Evolutionary conservation across 495 filamentous ascomycete genomes (phyloP), one percentile per base, ranked within the genome.

Genomic region (Aspergillus steynii): DNA sequence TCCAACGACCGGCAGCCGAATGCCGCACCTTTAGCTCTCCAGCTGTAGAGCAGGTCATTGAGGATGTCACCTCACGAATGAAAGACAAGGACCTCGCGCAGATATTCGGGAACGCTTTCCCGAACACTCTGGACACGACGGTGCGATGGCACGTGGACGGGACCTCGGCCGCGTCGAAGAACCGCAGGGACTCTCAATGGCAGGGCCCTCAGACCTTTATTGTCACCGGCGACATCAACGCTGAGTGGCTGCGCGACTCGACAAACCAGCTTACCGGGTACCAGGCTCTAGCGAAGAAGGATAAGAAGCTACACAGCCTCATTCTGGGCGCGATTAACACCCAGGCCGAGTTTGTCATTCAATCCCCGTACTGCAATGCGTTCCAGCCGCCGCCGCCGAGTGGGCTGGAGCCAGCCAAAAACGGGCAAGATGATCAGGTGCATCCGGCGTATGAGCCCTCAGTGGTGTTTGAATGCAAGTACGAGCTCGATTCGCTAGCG

Each of bases 201-300:
- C 82, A 88, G 59, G 93, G 92, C 0, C 74, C 88, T 1, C 94
- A 98, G 71, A 92, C 87, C 42, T 99, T 99, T 73, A 90, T 99
- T 62, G 96, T 99, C 51, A 99, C 95, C 0, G 94, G 94, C n/a
- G 95, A 99, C 68, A 99, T 99, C 71, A 89, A 97, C 67, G 95
- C 95, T 5, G 95, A 98, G 76, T 99, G 95, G 95, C 77, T 99
- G 49, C 88, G 95, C 53, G 95, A 99, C 75, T 97, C 93, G 48
- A 97, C 96, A 9, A 98, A 98, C 75, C 95, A 99, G 71, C 74
- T 99, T 15, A 83, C 85, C 4, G 92, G 93, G 50, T 99, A 99
- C 68, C 95, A 97, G 66, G 70, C 80, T 1, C 79, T 99, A 25
- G 92, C 93, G 1, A 88, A 85, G 61, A 88, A 90, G 61, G 95